Evolutionary conservation across 83 land plant species (phyloP), one percentile per base, ranked within the genome.

Genomic region (Thuja plicata): DNA sequence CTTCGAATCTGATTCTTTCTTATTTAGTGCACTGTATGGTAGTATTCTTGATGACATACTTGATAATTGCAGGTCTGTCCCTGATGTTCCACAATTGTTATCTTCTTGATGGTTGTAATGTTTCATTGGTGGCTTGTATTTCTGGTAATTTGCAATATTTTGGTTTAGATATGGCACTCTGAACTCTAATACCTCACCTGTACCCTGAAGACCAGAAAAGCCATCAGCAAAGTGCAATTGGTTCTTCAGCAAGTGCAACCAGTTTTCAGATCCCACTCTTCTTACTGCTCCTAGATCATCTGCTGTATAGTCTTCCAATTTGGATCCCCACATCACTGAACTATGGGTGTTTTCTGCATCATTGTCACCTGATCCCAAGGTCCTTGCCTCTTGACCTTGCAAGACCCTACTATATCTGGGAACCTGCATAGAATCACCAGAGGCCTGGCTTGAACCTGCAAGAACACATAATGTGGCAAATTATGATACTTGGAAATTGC

Each of bases 361-460:
- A 21, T 8, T 83, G 50, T 88, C 87, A 71, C 66, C 43, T 10
- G 81, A 70, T 45, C 89, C 52, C 83, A 88, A 70, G 81, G 89
- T 46, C 66, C 46, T 85, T 19, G 21, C 76, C 86, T 94, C 95
- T 91, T 95, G 94, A 89, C 94, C 93, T 93, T 95, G 96, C 93
- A 91, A 91, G 91, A 91, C 91, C 94, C 91, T 93, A 52, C 91
- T 37, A 77, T 88, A 87, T 50, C 90, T 88, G 84, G 40, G 88
- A 0, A 87, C 78, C 54, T 88, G 86, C 89, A 88, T 87, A 89
- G 95, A 93, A 76, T 92, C 95, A 46, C 81, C 77, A 50, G 85
- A 82, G 38, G 89, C 90, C 81, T 89, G 90, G 27, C 85, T 60
- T 43, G 90, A 86, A 82, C 85, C 90, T 91, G 37, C 17, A 86